Evolutionary conservation across 139 green algal genomes (phyloP).

Genomic region (Dunaliella primolecta): DNA sequence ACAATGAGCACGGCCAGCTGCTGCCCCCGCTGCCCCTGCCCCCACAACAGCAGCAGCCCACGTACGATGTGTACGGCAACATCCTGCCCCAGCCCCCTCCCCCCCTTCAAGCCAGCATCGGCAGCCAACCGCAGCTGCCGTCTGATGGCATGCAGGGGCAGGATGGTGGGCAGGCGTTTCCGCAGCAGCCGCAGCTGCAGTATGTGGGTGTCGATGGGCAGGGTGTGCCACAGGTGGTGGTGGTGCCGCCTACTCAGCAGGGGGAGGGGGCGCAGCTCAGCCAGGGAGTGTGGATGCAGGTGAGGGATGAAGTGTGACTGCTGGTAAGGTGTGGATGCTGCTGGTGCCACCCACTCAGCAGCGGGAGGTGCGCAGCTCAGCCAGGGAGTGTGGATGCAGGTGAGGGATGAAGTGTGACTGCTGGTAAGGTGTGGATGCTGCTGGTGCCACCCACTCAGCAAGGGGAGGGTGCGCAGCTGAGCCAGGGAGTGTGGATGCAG

Average conservation of each 20-base stretch:
- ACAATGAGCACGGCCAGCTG: background rate
- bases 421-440: background rate
- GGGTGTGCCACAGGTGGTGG: background rate
- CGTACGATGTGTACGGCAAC: background rate
- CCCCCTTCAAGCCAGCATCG: background rate
- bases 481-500: background rate
- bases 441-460: background rate
- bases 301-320: no score
- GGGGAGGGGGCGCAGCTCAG: background rate
- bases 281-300: background rate
- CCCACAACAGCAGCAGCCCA: background rate
- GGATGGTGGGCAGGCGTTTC: background rate
- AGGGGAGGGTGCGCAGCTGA: background rate
- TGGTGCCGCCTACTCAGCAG: background rate
- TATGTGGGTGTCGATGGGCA: background rate
- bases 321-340: background rate
- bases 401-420: no score
- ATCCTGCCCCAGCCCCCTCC: background rate
- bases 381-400: background rate
- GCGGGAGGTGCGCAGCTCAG: background rate
- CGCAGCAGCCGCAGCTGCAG: constrained; percentile 1
- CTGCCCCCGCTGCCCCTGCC: background rate
- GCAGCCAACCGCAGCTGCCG: background rate
- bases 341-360: background rate
- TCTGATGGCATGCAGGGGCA: background rate